phyloP scores from a whole-genome alignment of 2,329 filamentous ascomycete species.

The Pyricularia grisea region DNA sequence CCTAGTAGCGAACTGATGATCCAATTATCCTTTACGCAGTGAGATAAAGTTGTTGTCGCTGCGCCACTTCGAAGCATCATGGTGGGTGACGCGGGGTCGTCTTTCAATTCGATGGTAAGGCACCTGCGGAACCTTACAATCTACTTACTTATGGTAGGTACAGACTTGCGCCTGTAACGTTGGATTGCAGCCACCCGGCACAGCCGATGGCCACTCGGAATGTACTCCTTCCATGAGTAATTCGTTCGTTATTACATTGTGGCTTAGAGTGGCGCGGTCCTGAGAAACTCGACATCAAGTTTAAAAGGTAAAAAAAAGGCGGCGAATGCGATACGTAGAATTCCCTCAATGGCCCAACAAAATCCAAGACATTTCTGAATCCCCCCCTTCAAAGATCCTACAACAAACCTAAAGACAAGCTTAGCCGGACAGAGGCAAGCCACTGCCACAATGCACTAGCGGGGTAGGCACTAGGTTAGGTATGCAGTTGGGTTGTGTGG shows the following conservation, averaged over 20 bases:
- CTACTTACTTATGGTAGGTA: too few relatives aligned
- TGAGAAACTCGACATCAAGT: background rate
- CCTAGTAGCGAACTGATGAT: background rate
- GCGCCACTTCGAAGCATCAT: background rate
- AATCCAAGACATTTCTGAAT: background rate
- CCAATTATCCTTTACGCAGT: background rate
- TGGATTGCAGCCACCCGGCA: background rate
- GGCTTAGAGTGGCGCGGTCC: background rate
- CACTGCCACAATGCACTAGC: background rate
- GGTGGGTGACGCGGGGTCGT: background rate
- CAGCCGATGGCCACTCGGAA: background rate
- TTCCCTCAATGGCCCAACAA: background rate
- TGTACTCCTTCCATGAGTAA: background rate
- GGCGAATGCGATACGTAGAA: background rate
- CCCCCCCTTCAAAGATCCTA: background rate
- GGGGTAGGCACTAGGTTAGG: background rate
- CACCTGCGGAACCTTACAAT: background rate
- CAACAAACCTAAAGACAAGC: background rate
- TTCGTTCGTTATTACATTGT: background rate
- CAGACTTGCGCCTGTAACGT: background rate
- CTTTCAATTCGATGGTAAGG: background rate
- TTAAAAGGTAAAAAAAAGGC: background rate
- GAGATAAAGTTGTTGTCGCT: background rate
- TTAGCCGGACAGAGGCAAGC: background rate
- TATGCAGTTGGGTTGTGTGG: background rate